These are phyloP conservation scores for Dichotomopilus funicola DNA, from an alignment of 2,329 filamentous ascomycete genomes.

Conservation along the genomic window DNA sequence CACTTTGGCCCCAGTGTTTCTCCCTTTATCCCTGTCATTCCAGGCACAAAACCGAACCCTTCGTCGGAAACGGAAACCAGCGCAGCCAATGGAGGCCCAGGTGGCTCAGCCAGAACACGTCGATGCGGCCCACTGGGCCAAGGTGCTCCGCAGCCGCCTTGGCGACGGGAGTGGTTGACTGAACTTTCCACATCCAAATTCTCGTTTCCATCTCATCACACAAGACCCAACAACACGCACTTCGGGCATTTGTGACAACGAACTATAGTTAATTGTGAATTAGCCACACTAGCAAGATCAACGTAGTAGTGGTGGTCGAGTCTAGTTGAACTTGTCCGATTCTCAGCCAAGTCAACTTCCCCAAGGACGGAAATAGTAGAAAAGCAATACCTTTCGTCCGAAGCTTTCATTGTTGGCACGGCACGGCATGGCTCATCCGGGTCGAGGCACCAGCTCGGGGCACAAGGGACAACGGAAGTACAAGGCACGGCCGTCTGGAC, in stretches of 20 bases:
- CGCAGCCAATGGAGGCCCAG: conserved; percentile 12
- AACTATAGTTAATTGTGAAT: too few relatives aligned
- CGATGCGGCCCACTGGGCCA: conserved; percentile 14
- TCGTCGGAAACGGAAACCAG: conserved; percentile 15
- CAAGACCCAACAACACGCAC: too few relatives aligned
- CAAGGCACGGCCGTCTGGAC: background rate
- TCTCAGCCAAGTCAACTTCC: too few relatives aligned
- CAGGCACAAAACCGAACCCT: conserved; percentile 15
- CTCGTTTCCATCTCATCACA: too few relatives aligned
- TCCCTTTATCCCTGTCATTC: conserved; percentile 8
- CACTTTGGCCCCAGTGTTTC: too few relatives aligned
- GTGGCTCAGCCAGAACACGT: conserved; percentile 6
- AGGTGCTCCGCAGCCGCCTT: conserved; percentile 8
- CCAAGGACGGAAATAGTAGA: background rate
- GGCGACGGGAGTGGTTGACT: too few relatives aligned
- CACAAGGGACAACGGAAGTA: background rate
- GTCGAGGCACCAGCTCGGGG: background rate
- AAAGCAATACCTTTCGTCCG: conserved; percentile 7
- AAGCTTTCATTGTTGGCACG: conserved; percentile 1
- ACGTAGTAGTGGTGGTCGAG: too few relatives aligned
- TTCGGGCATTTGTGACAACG: too few relatives aligned
- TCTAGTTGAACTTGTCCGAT: too few relatives aligned
- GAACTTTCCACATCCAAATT: too few relatives aligned
- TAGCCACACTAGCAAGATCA: too few relatives aligned
- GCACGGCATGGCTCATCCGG: conserved; percentile 4